Conservation (phyloP, 2,329 filamentous ascomycete genomes). For the Xenosphaeropsis pyriputrescens region DNA sequence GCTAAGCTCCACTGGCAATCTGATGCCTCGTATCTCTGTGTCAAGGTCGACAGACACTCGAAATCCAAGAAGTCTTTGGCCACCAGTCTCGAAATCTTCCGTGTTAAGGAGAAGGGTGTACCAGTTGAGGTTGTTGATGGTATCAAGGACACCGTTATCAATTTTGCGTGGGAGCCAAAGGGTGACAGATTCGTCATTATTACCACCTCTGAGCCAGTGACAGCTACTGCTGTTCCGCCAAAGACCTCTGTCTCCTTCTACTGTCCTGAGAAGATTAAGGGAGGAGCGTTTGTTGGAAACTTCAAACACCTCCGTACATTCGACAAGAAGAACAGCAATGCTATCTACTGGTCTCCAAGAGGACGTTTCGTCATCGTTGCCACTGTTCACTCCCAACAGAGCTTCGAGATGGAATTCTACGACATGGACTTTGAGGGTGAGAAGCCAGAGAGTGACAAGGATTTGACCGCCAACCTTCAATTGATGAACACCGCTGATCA, state of each 20-base stretch:
- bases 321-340: slow-evolving; percentile 99
- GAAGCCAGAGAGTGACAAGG: slow-evolving; percentile 84
- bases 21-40: slow-evolving; percentile 82
- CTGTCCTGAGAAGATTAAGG: slow-evolving; percentile 90
- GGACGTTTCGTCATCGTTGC: slow-evolving; percentile 92
- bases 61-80: slow-evolving; percentile 98
- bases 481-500: slow-evolving; percentile 89
- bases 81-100: slow-evolving; percentile 97
- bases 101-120: slow-evolving; percentile 91
- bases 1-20: slow-evolving; percentile 99
- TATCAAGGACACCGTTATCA: slow-evolving; percentile 97
- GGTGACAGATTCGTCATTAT: slow-evolving; percentile 96
- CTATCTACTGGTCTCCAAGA: slow-evolving; percentile 96
- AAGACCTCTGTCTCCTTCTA: slow-evolving; percentile 96
- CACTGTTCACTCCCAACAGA: slow-evolving; percentile 83
- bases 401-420: slow-evolving; percentile 93
- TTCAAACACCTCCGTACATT: slow-evolving; percentile 92
- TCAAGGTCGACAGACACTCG: slow-evolving; percentile 97
- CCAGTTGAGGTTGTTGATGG: slow-evolving; percentile 96
- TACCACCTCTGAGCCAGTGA: slow-evolving; percentile 73
- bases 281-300: slow-evolving; percentile 56
- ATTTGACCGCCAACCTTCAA: slow-evolving; percentile 86
- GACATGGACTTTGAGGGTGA: slow-evolving; percentile 97
- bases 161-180: slow-evolving; percentile 99
- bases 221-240: slow-evolving; percentile 67